phyloP scores from a whole-genome alignment of 192 early-diverging fungal species.

The Chytriomyces sp. region DNA sequence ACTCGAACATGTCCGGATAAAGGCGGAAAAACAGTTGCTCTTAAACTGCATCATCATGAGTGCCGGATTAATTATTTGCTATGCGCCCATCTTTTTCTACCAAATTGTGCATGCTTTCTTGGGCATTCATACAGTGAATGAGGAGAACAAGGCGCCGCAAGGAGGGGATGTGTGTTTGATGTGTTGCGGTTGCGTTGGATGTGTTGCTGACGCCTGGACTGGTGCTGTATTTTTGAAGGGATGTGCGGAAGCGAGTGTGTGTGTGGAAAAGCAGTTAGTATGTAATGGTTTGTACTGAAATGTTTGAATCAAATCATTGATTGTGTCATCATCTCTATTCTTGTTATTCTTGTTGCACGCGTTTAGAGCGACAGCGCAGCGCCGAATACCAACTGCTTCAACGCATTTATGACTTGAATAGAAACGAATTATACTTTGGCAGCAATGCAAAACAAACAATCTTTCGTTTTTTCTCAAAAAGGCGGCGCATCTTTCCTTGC shows the following conservation, averaged over 20 bases:
- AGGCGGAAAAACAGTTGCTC: conserved; percentile 14
- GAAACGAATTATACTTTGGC: too few species aligned
- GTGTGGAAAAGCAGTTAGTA: too few species aligned
- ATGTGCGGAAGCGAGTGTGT: background rate
- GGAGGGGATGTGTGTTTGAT: background rate
- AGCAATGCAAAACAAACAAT: too few species aligned
- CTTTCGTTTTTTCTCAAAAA: too few species aligned
- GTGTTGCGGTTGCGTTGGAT: background rate
- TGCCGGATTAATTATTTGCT: background rate
- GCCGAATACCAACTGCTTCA: too few species aligned
- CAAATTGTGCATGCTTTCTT: background rate
- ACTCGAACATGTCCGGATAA: background rate
- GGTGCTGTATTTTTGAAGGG: conserved; percentile 10
- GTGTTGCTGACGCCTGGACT: background rate
- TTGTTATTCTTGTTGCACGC: too few species aligned
- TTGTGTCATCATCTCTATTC: too few species aligned
- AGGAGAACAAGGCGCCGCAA: background rate
- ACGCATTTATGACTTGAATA: too few species aligned
- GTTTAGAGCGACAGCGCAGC: too few species aligned
- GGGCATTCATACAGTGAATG: background rate
- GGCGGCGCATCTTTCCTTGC: background rate
- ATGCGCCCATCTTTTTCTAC: conserved; percentile 17
- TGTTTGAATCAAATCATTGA: background rate
- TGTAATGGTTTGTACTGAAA: background rate
- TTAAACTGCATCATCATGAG: conserved; percentile 8